Percentiles rank a stretch among this genome's conserved stretches.
phyloP scores from a whole-genome alignment of 208 protist genomes.

The Trypanosoma lewisi region DNA sequence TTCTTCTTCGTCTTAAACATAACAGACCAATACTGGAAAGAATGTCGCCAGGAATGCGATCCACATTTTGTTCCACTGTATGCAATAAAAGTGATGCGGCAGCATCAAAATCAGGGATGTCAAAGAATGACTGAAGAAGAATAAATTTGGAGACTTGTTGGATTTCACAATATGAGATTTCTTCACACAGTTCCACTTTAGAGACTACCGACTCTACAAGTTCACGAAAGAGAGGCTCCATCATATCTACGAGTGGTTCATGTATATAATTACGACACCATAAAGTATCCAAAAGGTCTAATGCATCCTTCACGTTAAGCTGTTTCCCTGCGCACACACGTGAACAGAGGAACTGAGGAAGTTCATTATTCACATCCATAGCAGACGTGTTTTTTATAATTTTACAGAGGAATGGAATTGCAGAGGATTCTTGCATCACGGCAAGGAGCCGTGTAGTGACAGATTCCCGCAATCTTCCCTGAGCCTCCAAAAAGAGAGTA shows the following conservation, averaged over 20 bases:
- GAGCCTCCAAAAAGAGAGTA: not conserved
- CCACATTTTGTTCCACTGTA: conserved; percentile 16
- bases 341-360: conserved; percentile 23
- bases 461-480: conserved; percentile 16
- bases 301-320: conserved; percentile 6
- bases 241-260: conserved; percentile 46
- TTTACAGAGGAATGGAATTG: conserved; percentile 8
- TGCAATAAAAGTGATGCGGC: conserved; percentile 24
- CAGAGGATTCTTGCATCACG: conserved; percentile 13
- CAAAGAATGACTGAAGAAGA: conserved; percentile 32
- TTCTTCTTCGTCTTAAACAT: not conserved
- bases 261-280: conserved; percentile 27
- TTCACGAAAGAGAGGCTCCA: conserved; percentile 26
- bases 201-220: conserved; percentile 15
- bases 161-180: not conserved
- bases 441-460: conserved; percentile 23
- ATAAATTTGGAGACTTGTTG: conserved; percentile 21
- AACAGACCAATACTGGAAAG: conserved; percentile 18
- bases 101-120: conserved; percentile 42
- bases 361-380: conserved; percentile 16
- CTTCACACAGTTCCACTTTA: not conserved
- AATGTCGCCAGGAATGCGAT: conserved; percentile 5
- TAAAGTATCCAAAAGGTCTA: conserved; percentile 18
- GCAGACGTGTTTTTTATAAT: conserved; percentile 11
- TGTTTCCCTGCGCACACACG: conserved; percentile 6